Evolutionary conservation across 1,284 basidiomycete species (phyloP).

Genomic region (Cronartium quercuum): DNA sequence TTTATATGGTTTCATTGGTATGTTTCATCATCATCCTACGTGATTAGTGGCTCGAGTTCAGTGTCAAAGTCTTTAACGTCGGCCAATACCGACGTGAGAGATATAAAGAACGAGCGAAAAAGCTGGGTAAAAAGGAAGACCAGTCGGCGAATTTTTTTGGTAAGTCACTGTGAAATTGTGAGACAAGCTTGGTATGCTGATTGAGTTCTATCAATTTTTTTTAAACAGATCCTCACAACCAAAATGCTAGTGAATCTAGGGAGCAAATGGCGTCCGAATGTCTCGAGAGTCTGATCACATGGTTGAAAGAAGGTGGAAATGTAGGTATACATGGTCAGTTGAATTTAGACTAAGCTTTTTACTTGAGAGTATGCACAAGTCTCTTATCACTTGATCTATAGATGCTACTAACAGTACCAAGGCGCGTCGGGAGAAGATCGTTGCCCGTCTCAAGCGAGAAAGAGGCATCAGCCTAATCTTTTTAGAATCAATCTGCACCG

Average conservation of each 20-base stretch:
- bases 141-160: slow-evolving; percentile 87
- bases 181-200: neutral
- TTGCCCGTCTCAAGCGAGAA: slow-evolving; percentile 68
- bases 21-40: slow-evolving; percentile 39
- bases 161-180: neutral
- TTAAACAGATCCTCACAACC: slow-evolving; percentile 62
- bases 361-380: neutral
- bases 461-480: slow-evolving; percentile 86
- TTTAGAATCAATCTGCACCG: slow-evolving; percentile 88
- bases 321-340: slow-evolving; percentile 78
- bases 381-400: neutral
- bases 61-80: slow-evolving; percentile 96
- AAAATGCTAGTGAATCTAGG: slow-evolving; percentile 67
- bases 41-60: slow-evolving; percentile 90
- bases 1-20: neutral
- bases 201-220: neutral
- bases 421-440: slow-evolving; percentile 69
- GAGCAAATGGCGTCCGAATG: slow-evolving; percentile 85
- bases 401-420: slow-evolving; percentile 87
- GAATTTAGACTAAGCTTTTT: neutral
- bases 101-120: slow-evolving; percentile 58
- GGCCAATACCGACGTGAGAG: slow-evolving; percentile 86
- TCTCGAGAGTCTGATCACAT: slow-evolving; percentile 86
- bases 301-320: slow-evolving; percentile 87
- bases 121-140: slow-evolving; percentile 74